These are phyloP conservation scores for Aquilaria malaccensis DNA, from an alignment of 345 rosid species.

Conservation along the genomic window DNA sequence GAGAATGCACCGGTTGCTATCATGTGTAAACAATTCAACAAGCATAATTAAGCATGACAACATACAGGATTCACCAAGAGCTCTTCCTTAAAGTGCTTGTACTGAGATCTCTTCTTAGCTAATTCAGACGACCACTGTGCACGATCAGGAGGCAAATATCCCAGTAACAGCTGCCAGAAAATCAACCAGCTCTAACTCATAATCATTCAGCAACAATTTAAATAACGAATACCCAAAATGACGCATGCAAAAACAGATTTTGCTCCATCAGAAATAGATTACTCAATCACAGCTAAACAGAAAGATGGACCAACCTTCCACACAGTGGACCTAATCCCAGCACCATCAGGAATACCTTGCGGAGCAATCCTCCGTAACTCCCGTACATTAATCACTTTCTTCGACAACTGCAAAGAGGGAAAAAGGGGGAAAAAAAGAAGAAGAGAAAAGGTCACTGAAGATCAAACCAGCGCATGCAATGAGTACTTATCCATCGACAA, in stretches of 20 bases:
- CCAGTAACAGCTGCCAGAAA: slow-evolving; percentile 61
- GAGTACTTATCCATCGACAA: too few species aligned
- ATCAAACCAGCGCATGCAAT: slow-evolving; percentile 4
- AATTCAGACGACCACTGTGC: slow-evolving; percentile 69
- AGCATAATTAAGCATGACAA: slow-evolving; percentile 2
- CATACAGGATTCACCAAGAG: slow-evolving; percentile 89
- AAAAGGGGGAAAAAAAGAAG: slow-evolving; percentile 6
- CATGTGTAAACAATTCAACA: too few species aligned
- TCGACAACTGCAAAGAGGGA: slow-evolving; percentile 39
- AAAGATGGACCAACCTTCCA: slow-evolving; percentile 56
- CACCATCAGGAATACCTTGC: slow-evolving; percentile 76
- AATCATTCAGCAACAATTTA: too few species aligned
- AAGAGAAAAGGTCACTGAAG: background rate
- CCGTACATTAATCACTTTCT: slow-evolving; percentile 65
- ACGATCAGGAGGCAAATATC: slow-evolving; percentile 70
- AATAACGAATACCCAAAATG: too few species aligned
- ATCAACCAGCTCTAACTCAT: background rate
- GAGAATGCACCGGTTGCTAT: too few species aligned
- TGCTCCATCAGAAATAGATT: background rate
- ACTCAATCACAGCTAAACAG: background rate
- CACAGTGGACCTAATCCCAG: slow-evolving; percentile 66
- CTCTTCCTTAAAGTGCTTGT: slow-evolving; percentile 74
- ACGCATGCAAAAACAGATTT: too few species aligned
- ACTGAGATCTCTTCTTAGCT: slow-evolving; percentile 79
- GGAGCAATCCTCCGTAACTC: slow-evolving; percentile 70